Evolutionary conservation across 2,329 filamentous ascomycete species (phyloP).

Genomic region (Mollisia scopiformis): DNA sequence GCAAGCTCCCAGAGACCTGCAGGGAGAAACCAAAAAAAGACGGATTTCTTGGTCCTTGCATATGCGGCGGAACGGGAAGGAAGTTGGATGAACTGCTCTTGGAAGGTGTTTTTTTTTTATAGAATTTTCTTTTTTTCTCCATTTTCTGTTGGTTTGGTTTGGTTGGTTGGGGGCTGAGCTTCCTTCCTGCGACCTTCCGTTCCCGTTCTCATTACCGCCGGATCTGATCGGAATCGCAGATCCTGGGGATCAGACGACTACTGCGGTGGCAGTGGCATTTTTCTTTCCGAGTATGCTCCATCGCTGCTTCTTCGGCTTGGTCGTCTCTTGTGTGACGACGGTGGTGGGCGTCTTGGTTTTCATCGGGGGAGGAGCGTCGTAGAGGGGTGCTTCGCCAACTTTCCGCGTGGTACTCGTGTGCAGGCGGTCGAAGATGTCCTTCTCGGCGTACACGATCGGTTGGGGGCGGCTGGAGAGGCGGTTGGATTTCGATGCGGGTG

Average conservation of each 20-base stretch:
- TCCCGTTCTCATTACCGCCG: no score
- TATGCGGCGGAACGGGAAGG: no score
- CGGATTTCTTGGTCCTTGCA: no score
- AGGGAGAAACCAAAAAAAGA: no score
- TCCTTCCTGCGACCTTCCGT: constrained; percentile 1
- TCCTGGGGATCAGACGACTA: constrained; percentile 21
- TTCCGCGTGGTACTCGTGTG: constrained; percentile 37
- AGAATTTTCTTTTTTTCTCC: background rate
- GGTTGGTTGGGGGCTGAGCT: no score
- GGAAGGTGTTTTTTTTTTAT: no score
- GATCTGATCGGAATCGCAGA: no score
- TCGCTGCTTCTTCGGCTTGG: constrained; percentile 30
- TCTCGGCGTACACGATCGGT: constrained; percentile 27
- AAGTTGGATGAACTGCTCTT: no score
- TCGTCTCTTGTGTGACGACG: constrained; percentile 9
- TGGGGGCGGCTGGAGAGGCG: constrained; percentile 23
- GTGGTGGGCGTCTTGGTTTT: constrained; percentile 12
- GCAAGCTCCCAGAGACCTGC: no score
- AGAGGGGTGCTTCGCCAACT: constrained; percentile 36
- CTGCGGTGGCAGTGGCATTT: constrained; percentile 18
- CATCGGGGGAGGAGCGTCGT: constrained; percentile 20
- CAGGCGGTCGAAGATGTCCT: constrained; percentile 35
- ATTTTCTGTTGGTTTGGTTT: background rate
- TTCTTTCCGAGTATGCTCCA: constrained; percentile 33
- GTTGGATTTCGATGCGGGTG: constrained; percentile 9